Evolutionary conservation across 1,139 yeast genomes (phyloP), one percentile per base, ranked within the genome.

Genomic region (Suhomyces choctaworum): DNA sequence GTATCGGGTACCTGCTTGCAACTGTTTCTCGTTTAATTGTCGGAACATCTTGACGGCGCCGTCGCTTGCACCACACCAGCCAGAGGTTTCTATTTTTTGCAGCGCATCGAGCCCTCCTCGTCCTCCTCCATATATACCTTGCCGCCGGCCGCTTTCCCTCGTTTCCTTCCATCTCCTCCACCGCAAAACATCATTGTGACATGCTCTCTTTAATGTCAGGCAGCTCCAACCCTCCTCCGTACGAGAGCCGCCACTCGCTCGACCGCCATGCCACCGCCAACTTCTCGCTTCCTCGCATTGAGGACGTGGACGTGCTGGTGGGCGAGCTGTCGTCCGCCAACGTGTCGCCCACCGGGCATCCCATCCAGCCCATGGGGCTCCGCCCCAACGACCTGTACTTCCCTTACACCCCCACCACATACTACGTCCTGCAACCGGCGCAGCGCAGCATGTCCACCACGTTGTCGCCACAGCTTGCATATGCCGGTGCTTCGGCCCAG

Each of bases 151-250:
- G 9, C n/a, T 16, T 9, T 5, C 17, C 11, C 17, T 8, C 15
- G 9, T 10, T 25, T n/a, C 25, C 16, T 12, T 15, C n/a, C 13
- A 12, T n/a, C 13, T 8, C 30, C 14, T 24, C 19, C 30, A 27
- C 19, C 19, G 20, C 12, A 7, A 3, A n/a, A 15, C 11, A 17
- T 8, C 20, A 7, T 17, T 7, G 20, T 22, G 35, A 25, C 22
- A 36, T 36, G 39, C 12, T 36, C 28, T 36, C 39, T 9, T 36
- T 36, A 36, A 36, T 36, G 39, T 32, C 39, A 21, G 25, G 30
- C 30, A 29, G 17, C 19, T 22, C 15, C 29, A 25, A 27, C 32
- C 24, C 16, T 13, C 22, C 29, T 10, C 17, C 32, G 12, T 27
- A 35, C 29, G 15, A 23, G 5, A 15, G 12, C n/a, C 12, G 31